These are phyloP conservation scores for Colletotrichum liriopes DNA, from an alignment of 2,329 filamentous ascomycete species.

Conservation along the genomic window DNA sequence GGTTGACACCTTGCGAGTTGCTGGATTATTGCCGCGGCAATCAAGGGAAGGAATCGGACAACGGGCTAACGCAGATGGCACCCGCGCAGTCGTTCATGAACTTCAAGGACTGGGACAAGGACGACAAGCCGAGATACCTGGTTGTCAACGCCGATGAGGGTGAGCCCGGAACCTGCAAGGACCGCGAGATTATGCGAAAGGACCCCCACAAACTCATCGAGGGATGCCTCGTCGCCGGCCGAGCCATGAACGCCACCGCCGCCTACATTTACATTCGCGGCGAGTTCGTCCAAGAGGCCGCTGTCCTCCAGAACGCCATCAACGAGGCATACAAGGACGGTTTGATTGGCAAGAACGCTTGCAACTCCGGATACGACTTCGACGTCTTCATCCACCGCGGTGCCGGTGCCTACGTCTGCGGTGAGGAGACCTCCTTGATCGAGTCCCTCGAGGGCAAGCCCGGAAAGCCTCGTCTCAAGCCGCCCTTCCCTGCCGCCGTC, in stretches of 20 bases:
- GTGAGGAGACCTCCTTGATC: constrained; percentile 97
- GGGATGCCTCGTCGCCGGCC: constrained; percentile 94
- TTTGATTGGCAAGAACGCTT: constrained; percentile 98
- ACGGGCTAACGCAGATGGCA: constrained; percentile 25
- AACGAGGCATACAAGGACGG: constrained; percentile 97
- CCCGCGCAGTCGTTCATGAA: constrained; percentile 94
- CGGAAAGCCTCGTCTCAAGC: constrained; percentile 98
- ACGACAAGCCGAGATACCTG: constrained; percentile 93
- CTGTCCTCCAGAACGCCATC: constrained; percentile 93
- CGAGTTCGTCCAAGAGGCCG: constrained; percentile 97
- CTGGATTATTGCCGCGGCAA: constrained; percentile 26
- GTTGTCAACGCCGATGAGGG: constrained; percentile 99
- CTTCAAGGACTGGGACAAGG: constrained; percentile 99
- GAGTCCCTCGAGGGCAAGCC: constrained; percentile 99
- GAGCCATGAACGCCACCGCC: constrained; percentile 98
- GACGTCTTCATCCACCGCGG: constrained; percentile 97
- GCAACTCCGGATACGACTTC: constrained; percentile 96
- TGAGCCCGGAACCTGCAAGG: constrained; percentile 99
- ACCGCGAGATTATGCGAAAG: constrained; percentile 99
- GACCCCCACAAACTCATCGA: constrained; percentile 99
- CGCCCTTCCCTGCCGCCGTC: constrained; percentile 96
- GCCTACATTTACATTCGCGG: constrained; percentile 99
- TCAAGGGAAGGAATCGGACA: constrained; percentile 25
- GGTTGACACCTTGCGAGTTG: constrained; percentile 51
- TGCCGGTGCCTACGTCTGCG: constrained; percentile 97